phyloP scores from a whole-genome alignment of 2,329 filamentous ascomycete genomes.

The Penicillium sp. region DNA sequence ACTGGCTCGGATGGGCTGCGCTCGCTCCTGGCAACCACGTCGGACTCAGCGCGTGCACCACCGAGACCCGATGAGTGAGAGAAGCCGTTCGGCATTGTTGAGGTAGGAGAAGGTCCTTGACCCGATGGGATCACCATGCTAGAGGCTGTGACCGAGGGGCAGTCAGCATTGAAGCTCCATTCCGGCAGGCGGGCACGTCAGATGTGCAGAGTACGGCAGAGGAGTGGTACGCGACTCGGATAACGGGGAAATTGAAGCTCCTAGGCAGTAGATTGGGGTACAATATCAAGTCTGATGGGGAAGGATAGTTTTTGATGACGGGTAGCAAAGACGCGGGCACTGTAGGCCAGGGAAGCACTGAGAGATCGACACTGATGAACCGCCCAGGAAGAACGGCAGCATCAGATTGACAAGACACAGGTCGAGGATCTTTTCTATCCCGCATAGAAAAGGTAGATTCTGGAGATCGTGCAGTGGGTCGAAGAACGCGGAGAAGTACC shows the following conservation, averaged over 20 bases:
- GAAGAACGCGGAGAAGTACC: slow-evolving; percentile 39
- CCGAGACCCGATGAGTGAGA: slow-evolving; percentile 25
- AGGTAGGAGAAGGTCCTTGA: slow-evolving; percentile 32
- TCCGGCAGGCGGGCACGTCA: slow-evolving; percentile 14
- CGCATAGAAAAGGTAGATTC: slow-evolving; percentile 20
- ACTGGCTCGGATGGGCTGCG: slow-evolving; percentile 72
- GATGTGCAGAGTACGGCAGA: slow-evolving; percentile 23
- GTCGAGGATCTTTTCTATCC: slow-evolving; percentile 16
- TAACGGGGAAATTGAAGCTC: slow-evolving; percentile 22
- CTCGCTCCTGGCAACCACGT: slow-evolving; percentile 55
- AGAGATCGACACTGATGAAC: slow-evolving; percentile 21
- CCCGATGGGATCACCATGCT: slow-evolving; percentile 45
- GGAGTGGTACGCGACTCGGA: slow-evolving; percentile 34
- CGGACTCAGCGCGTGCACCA: slow-evolving; percentile 28
- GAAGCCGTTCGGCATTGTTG: slow-evolving; percentile 36
- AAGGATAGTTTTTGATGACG: slow-evolving; percentile 37
- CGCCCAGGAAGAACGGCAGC: slow-evolving; percentile 17
- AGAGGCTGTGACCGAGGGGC: slow-evolving; percentile 36
- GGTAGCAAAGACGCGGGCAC: slow-evolving; percentile 34
- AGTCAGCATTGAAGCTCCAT: slow-evolving; percentile 42
- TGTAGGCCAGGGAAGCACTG: slow-evolving; percentile 23
- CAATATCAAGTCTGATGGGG: slow-evolving; percentile 34
- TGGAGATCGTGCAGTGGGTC: slow-evolving; percentile 36
- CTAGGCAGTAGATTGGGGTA: slow-evolving; percentile 22
- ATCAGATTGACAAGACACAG: slow-evolving; percentile 14